Conservation (phyloP, 768 basidiomycete genomes). For the Lentinula raphanica region DNA sequence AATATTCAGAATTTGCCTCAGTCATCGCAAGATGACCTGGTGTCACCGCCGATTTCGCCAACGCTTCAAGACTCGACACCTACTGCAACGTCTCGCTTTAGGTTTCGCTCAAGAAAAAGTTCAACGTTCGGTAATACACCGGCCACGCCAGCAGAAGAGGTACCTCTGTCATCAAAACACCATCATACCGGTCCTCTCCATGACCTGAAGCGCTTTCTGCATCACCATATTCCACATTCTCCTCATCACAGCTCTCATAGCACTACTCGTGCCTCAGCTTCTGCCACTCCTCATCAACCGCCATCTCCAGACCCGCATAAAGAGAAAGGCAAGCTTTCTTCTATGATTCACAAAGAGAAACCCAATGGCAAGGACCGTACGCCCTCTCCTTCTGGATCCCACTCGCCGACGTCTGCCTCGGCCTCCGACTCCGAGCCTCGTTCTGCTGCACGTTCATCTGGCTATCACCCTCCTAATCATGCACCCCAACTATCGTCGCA, state of each 20-base stretch:
- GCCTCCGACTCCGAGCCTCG: constrained; percentile 16
- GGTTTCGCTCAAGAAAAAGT: constrained; percentile 15
- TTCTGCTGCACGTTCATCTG: constrained; percentile 14
- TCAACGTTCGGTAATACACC: constrained; percentile 6
- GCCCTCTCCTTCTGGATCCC: constrained; percentile 25
- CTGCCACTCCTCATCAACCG: constrained; percentile 23
- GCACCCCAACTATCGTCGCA: constrained; percentile 13
- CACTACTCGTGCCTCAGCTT: constrained; percentile 17
- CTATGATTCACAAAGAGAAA: constrained; percentile 28
- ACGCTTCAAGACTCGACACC: constrained; percentile 15
- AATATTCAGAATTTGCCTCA: neutral
- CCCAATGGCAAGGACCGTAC: constrained; percentile 41
- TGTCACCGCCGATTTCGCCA: constrained; percentile 6
- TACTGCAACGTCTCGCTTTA: constrained; percentile 17
- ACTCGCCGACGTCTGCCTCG: constrained; percentile 20
- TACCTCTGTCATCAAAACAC: constrained; percentile 24
- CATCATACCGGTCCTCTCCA: constrained; percentile 51
- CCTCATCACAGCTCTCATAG: constrained; percentile 21
- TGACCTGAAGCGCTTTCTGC: constrained; percentile 93
- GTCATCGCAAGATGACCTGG: neutral
- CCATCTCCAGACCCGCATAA: constrained; percentile 14
- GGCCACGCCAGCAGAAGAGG: constrained; percentile 14
- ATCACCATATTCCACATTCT: constrained; percentile 70
- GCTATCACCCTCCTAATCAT: constrained; percentile 19
- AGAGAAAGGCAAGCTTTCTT: neutral